phyloP scores from a whole-genome alignment of 257 asterid species.

The Nicotiana tabacum region DNA sequence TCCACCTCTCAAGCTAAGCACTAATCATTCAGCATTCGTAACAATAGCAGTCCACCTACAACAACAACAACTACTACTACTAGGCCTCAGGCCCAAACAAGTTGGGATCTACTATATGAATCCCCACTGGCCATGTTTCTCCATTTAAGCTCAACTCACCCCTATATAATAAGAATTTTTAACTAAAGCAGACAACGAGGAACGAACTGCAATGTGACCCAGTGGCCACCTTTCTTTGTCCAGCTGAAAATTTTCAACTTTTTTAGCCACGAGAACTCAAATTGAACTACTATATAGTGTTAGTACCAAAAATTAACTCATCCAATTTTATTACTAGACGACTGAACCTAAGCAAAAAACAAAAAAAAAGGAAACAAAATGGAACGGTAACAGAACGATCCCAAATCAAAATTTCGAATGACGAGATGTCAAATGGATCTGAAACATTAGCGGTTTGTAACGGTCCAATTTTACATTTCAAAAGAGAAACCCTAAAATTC shows the following conservation, averaged over 20 bases:
- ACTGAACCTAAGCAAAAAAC: neutral
- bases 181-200: neutral
- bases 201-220: neutral
- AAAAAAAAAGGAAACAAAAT: neutral
- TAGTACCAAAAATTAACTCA: neutral
- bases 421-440: conserved; percentile 38
- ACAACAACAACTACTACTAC: too few species aligned
- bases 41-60: neutral
- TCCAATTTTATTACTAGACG: neutral
- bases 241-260: neutral
- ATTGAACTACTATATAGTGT: neutral
- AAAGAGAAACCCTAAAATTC: conserved; percentile 33
- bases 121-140: too few species aligned
- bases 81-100: neutral
- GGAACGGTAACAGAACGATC: neutral
- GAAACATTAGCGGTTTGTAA: conserved; percentile 15
- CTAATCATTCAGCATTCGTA: neutral
- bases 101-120: too few species aligned
- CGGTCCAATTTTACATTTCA: conserved; percentile 17
- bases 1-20: neutral
- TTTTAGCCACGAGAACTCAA: neutral
- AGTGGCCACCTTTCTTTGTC: neutral
- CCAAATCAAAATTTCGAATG: conserved; percentile 8
- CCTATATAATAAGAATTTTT: neutral
- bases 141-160: too few species aligned